These are phyloP conservation scores for Zymoseptoria crescenta DNA, from an alignment of 2,329 filamentous ascomycete genomes.

Conservation along the genomic window DNA sequence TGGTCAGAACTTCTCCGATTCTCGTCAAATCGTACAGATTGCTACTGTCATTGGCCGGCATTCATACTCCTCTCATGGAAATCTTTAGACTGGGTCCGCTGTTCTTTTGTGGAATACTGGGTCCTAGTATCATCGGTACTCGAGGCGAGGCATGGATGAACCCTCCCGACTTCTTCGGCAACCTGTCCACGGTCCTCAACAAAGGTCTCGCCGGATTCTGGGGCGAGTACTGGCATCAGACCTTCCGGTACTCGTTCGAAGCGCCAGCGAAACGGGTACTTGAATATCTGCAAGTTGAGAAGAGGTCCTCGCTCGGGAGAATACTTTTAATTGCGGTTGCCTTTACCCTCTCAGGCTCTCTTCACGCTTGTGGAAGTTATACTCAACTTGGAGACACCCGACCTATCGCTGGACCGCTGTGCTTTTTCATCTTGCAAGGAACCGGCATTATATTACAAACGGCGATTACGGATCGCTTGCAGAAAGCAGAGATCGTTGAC, in stretches of 20 bases:
- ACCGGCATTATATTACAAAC: conserved; percentile 58
- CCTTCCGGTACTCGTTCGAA: conserved; percentile 67
- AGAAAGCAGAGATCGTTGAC: conserved; percentile 23
- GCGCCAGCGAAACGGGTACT: conserved; percentile 49
- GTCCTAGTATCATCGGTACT: conserved; percentile 52
- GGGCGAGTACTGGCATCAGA: conserved; percentile 86
- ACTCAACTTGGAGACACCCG: conserved; percentile 56
- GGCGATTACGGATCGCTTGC: conserved; percentile 32
- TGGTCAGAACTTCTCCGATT: conserved; percentile 32
- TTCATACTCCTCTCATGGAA: conserved; percentile 54
- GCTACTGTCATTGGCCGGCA: conserved; percentile 46
- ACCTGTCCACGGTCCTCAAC: conserved; percentile 49
- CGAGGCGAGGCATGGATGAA: conserved; percentile 56
- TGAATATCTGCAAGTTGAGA: conserved; percentile 23
- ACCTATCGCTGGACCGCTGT: conserved; percentile 45
- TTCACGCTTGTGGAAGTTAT: conserved; percentile 66
- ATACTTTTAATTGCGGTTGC: conserved; percentile 43
- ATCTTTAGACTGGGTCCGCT: conserved; percentile 56
- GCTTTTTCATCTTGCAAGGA: conserved; percentile 67
- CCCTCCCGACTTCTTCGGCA: conserved; percentile 47
- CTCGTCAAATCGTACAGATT: conserved; percentile 51
- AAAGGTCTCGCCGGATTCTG: conserved; percentile 73
- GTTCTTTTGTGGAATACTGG: conserved; percentile 51
- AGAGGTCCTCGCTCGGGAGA: conserved; percentile 31
- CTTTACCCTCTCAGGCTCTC: conserved; percentile 57